phyloP scores from a whole-genome alignment of 805 yeast genomes.

The Dipodascopsis uninucleata region DNA sequence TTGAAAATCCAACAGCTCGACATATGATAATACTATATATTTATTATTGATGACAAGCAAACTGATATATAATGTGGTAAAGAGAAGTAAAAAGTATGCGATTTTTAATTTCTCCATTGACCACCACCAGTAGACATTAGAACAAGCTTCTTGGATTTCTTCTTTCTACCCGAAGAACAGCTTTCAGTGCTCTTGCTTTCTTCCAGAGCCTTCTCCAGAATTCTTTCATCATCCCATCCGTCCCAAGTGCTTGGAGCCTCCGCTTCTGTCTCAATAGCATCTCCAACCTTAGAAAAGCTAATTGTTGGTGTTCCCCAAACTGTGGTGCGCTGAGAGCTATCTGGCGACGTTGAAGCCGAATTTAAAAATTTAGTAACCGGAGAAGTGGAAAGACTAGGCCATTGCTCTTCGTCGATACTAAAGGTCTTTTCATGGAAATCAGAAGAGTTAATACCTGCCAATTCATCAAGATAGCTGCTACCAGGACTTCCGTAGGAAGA shows the following conservation, averaged over 20 bases:
- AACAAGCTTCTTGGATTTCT: constrained; percentile 36
- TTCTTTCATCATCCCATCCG: constrained; percentile 47
- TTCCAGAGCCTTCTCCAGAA: constrained; percentile 39
- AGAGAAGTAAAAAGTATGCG: background rate
- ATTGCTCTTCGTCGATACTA: too few relatives aligned
- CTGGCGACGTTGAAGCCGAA: constrained; percentile 14
- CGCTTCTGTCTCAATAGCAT: constrained; percentile 38
- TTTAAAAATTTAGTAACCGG: constrained; percentile 13
- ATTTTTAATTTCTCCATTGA: constrained; percentile 8
- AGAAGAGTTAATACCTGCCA: too few relatives aligned
- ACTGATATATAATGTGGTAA: too few relatives aligned
- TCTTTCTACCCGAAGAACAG: constrained; percentile 45
- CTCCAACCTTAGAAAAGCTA: constrained; percentile 14
- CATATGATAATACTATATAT: too few relatives aligned
- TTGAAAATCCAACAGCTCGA: too few relatives aligned
- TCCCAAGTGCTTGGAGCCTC: constrained; percentile 37
- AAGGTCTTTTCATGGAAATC: too few relatives aligned
- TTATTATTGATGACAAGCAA: too few relatives aligned
- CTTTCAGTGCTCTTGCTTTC: constrained; percentile 52
- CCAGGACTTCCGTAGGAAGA: too few relatives aligned
- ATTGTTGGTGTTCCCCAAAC: constrained; percentile 72
- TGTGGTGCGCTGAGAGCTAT: constrained; percentile 46
- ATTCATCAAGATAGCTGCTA: constrained; percentile 1
- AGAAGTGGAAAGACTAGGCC: constrained; percentile 27
- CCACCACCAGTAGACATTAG: constrained; percentile 24